Conservation (phyloP, 345 rosid genomes). For the Microthlaspi erraticum region DNA sequence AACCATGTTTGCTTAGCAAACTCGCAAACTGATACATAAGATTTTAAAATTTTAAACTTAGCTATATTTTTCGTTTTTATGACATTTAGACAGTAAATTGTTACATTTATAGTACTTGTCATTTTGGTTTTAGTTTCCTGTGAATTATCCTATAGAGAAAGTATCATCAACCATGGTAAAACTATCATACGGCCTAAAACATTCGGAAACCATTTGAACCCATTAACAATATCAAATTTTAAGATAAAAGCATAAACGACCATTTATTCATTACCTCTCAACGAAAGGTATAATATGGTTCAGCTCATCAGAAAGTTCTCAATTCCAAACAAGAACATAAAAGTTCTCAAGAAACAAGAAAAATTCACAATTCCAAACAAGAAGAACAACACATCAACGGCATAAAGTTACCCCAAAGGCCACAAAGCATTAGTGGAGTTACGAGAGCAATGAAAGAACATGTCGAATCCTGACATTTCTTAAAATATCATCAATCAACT, state of each 20-base stretch:
- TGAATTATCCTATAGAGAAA: too few species aligned
- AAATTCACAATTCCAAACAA: background rate
- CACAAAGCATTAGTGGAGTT: background rate
- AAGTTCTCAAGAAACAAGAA: too few species aligned
- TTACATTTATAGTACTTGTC: too few species aligned
- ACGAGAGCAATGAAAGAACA: background rate
- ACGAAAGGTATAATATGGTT: background rate
- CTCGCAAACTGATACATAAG: too few species aligned
- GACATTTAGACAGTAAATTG: background rate
- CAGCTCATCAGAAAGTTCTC: too few species aligned
- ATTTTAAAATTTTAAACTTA: too few species aligned
- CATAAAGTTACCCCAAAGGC: background rate
- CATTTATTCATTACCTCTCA: background rate
- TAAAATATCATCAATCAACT: constrained; percentile 35
- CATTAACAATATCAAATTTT: background rate
- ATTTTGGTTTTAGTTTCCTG: too few species aligned
- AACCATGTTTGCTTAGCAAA: too few species aligned
- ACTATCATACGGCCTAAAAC: background rate
- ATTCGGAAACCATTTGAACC: background rate
- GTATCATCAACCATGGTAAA: background rate
- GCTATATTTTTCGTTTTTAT: too few species aligned
- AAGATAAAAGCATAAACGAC: background rate
- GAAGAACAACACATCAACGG: background rate
- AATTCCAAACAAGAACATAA: too few species aligned
- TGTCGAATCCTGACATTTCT: constrained; percentile 47